Evolutionary conservation across 352 stramenopile species (phyloP).

Genomic region (Phytophthora crassamura): DNA sequence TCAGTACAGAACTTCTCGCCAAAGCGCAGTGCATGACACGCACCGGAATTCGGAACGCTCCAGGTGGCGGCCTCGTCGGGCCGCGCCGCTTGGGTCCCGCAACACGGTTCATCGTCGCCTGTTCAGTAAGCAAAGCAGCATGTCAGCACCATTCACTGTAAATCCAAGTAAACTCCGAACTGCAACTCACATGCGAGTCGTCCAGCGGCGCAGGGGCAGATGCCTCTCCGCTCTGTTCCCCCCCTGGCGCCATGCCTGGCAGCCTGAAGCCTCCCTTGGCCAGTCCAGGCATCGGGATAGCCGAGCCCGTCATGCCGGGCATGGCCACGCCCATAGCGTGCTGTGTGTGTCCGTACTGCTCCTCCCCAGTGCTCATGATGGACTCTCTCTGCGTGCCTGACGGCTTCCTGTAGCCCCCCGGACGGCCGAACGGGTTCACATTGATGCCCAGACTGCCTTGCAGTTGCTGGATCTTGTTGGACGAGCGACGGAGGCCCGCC

Average conservation of each 20-base stretch:
- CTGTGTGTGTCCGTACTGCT: slow-evolving; percentile 73
- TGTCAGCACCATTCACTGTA: slow-evolving; percentile 2
- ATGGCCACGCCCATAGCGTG: slow-evolving; percentile 79
- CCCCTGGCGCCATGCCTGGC: slow-evolving; percentile 63
- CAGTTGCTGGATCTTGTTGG: slow-evolving; percentile 75
- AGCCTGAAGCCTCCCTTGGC: slow-evolving; percentile 72
- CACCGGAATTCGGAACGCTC: slow-evolving; percentile 68
- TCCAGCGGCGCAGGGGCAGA: slow-evolving; percentile 40
- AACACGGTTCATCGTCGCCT: slow-evolving; percentile 83
- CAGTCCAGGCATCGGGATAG: slow-evolving; percentile 85
- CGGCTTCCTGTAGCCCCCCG: slow-evolving; percentile 54
- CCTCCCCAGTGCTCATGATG: slow-evolving; percentile 87
- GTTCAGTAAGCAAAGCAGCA: slow-evolving; percentile 5
- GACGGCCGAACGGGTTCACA: slow-evolving; percentile 78
- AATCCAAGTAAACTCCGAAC: slow-evolving; percentile 3
- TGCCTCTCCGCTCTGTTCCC: slow-evolving; percentile 32
- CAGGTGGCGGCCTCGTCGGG: slow-evolving; percentile 66
- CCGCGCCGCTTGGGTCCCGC: slow-evolving; percentile 80
- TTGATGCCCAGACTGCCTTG: slow-evolving; percentile 87
- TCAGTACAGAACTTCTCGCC: slow-evolving; percentile 11
- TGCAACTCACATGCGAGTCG: slow-evolving; percentile 66
- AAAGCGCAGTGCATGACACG: slow-evolving; percentile 1
- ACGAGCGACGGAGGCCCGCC: slow-evolving; percentile 36
- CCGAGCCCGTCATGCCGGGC: slow-evolving; percentile 77
- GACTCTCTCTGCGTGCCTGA: slow-evolving; percentile 41